Evolutionary conservation across 176 grass and related monocot species (phyloP).

Genomic region (Canna indica): DNA sequence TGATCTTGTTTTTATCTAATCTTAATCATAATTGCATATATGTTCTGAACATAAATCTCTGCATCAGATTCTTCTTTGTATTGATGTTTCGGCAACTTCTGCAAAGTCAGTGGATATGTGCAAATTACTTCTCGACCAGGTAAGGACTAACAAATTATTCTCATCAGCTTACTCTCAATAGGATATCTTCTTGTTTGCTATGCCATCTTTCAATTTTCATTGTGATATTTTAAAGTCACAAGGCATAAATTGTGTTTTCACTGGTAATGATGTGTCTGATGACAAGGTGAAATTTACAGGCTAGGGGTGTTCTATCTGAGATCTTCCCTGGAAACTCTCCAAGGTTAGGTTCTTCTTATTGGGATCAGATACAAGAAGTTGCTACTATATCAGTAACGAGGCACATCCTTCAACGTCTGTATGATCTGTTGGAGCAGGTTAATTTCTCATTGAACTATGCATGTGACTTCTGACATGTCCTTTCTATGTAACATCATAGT

Average conservation of each 20-base stretch:
- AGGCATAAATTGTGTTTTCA: not conserved
- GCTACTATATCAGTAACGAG: constrained; percentile 67
- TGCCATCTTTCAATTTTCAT: not conserved
- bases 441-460: constrained; percentile 18
- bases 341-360: constrained; percentile 65
- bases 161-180: constrained; percentile 2
- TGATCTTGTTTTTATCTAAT: constrained; percentile 1
- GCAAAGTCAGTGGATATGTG: constrained; percentile 67
- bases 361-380: constrained; percentile 97
- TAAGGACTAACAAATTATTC: constrained; percentile 18
- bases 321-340: constrained; percentile 63
- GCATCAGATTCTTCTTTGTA: constrained; percentile 75
- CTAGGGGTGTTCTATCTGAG: constrained; percentile 65
- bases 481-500: not conserved
- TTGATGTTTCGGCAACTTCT: constrained; percentile 81
- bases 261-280: not conserved
- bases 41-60: constrained; percentile 25
- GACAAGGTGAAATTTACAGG: constrained; percentile 24
- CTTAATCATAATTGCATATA: constrained; percentile 11
- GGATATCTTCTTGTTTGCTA: not conserved
- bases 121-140: constrained; percentile 72
- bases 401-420: constrained; percentile 55
- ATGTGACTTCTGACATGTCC: not conserved
- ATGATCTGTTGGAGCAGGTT: constrained; percentile 65
- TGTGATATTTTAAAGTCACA: not conserved